These are phyloP conservation scores for Oldenlandia corymbosa DNA, from an alignment of 257 asterid genomes.

Conservation along the genomic window DNA sequence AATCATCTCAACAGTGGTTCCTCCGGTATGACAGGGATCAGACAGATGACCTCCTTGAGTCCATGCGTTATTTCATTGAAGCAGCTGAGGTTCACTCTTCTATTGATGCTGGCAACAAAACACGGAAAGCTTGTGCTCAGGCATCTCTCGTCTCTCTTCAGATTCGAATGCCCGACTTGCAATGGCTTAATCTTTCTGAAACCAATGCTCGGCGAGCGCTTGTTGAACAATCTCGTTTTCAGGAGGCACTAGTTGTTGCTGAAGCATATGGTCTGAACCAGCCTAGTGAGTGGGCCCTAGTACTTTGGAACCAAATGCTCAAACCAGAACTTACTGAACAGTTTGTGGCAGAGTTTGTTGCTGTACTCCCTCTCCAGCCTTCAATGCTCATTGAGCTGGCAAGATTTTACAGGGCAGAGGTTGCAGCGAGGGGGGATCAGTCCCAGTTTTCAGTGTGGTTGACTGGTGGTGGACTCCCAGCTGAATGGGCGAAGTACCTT, in stretches of 20 bases:
- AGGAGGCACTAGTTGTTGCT: slow-evolving; percentile 91
- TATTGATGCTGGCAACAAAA: slow-evolving; percentile 87
- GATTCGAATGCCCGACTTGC: slow-evolving; percentile 92
- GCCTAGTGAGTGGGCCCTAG: slow-evolving; percentile 96
- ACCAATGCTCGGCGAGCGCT: slow-evolving; percentile 84
- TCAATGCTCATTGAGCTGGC: slow-evolving; percentile 95
- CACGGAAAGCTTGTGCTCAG: slow-evolving; percentile 81
- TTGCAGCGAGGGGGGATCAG: slow-evolving; percentile 94
- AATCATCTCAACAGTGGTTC: slow-evolving; percentile 67
- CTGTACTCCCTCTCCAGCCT: slow-evolving; percentile 87
- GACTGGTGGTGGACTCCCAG: slow-evolving; percentile 87
- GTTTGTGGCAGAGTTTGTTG: slow-evolving; percentile 87
- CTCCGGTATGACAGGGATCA: slow-evolving; percentile 71
- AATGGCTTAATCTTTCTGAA: slow-evolving; percentile 79
- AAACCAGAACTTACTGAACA: slow-evolving; percentile 86
- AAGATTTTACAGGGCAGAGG: slow-evolving; percentile 78
- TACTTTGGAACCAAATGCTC: slow-evolving; percentile 97
- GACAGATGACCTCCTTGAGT: slow-evolving; percentile 76
- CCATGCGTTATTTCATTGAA: slow-evolving; percentile 80
- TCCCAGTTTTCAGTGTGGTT: slow-evolving; percentile 93
- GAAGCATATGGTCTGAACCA: slow-evolving; percentile 96
- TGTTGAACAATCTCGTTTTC: slow-evolving; percentile 87
- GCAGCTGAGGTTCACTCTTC: slow-evolving; percentile 97
- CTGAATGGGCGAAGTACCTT: slow-evolving; percentile 87
- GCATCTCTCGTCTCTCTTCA: slow-evolving; percentile 94